These are phyloP conservation scores for Monosporozyma aquatica DNA, from an alignment of 805 yeast genomes.

Conservation along the genomic window DNA sequence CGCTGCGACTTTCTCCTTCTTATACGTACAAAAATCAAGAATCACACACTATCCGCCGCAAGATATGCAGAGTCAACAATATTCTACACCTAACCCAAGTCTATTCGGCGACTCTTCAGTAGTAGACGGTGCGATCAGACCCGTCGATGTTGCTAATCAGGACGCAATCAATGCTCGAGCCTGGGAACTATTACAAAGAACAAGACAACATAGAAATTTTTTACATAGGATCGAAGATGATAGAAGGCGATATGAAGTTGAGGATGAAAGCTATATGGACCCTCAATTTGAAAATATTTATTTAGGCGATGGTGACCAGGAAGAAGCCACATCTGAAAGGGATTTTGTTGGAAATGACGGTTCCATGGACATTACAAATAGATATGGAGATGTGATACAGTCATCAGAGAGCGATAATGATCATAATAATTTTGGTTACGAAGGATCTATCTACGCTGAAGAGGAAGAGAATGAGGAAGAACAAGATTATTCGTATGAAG, in stretches of 20 bases:
- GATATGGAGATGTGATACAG: neutral
- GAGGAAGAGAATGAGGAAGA: neutral
- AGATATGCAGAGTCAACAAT: slow-evolving; percentile 8
- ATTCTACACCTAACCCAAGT: neutral
- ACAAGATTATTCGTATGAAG: neutral
- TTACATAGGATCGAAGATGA: slow-evolving; percentile 10
- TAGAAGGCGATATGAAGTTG: slow-evolving; percentile 10
- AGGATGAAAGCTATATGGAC: neutral
- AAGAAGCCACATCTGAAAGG: neutral
- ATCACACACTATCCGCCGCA: too few relatives aligned
- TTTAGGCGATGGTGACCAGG: neutral
- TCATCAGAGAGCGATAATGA: neutral
- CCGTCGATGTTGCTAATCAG: slow-evolving; percentile 15
- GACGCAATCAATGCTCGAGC: slow-evolving; percentile 27
- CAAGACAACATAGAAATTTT: slow-evolving; percentile 22
- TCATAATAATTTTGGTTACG: slow-evolving; percentile 1
- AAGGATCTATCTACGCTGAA: too few relatives aligned
- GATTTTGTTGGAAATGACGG: neutral
- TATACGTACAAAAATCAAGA: too few relatives aligned
- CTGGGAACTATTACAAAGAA: slow-evolving; percentile 21
- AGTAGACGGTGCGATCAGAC: slow-evolving; percentile 6
- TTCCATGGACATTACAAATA: neutral
- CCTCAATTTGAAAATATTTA: neutral
- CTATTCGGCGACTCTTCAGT: neutral
- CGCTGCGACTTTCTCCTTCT: too few relatives aligned